These are phyloP conservation scores for Sclerotinia nivalis DNA, from an alignment of 2,329 filamentous ascomycete genomes.

Conservation along the genomic window DNA sequence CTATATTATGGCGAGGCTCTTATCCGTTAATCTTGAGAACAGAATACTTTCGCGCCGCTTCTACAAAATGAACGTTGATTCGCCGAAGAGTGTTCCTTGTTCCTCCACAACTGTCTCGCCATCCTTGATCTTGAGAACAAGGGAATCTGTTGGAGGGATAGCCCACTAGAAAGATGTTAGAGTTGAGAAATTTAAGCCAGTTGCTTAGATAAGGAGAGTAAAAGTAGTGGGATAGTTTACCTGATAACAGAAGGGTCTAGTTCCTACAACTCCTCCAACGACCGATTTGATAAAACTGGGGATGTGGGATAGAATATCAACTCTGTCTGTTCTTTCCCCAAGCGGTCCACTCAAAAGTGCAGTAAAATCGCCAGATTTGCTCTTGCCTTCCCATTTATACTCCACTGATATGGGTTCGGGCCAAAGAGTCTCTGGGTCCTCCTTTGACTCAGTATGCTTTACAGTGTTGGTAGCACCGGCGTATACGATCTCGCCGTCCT, in stretches of 20 bases:
- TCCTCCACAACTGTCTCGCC: constrained; percentile 74
- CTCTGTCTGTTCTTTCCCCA: constrained; percentile 70
- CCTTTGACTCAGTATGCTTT: constrained; percentile 68
- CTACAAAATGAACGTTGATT: constrained; percentile 90
- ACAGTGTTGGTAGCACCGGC: constrained; percentile 67
- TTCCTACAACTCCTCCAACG: constrained; percentile 85
- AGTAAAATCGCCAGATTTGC: constrained; percentile 72
- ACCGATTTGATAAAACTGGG: constrained; percentile 94
- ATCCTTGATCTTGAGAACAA: constrained; percentile 80
- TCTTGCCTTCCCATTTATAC: constrained; percentile 76
- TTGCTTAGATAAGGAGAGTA: not conserved
- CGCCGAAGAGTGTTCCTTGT: constrained; percentile 75
- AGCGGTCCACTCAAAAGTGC: constrained; percentile 70
- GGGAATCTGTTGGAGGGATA: constrained; percentile 57
- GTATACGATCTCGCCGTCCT: constrained; percentile 76
- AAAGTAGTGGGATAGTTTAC: constrained; percentile 49
- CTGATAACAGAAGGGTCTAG: constrained; percentile 97
- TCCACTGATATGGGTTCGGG: constrained; percentile 76
- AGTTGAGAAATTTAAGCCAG: not conserved
- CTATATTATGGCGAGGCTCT: constrained; percentile 18
- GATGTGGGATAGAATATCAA: constrained; percentile 96
- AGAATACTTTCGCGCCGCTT: constrained; percentile 21
- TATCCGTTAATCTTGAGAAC: constrained; percentile 2
- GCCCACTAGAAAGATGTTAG: constrained; percentile 59
- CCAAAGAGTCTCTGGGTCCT: constrained; percentile 82